These are phyloP conservation scores for Aurantiochytrium sp. DNA, from an alignment of 108 stramenopile species.

Conservation along the genomic window DNA sequence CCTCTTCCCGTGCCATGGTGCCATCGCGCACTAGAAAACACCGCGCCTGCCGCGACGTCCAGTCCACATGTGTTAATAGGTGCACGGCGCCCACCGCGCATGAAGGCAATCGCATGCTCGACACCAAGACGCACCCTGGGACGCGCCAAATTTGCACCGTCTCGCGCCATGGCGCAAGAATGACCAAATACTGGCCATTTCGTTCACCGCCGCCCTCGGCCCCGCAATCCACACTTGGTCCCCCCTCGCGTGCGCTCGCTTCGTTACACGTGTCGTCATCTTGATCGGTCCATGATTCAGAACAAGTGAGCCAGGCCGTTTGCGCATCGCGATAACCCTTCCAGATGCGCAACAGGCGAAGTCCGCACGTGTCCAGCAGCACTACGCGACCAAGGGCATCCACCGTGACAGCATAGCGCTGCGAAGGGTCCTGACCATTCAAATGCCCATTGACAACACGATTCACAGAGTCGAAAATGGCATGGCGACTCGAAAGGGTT, in stretches of 20 bases:
- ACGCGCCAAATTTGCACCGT: conserved; percentile 15
- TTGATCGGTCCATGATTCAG: neutral
- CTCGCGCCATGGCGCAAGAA: neutral
- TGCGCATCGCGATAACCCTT: conserved; percentile 5
- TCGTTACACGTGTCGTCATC: neutral
- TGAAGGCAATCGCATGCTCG: neutral
- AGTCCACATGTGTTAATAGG: neutral
- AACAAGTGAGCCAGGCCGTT: neutral
- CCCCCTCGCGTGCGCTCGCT: neutral
- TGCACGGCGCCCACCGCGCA: neutral
- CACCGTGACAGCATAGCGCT: neutral
- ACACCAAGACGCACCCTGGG: neutral
- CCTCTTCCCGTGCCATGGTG: neutral
- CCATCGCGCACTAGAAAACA: neutral
- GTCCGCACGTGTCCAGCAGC: neutral
- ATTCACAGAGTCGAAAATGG: neutral
- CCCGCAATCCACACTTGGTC: too few relatives aligned
- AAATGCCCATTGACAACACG: neutral
- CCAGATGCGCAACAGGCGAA: neutral
- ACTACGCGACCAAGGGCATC: neutral
- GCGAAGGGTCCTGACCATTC: neutral
- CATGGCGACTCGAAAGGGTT: neutral
- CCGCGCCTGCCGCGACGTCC: neutral
- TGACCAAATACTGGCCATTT: neutral
- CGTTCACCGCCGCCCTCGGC: neutral